A percentile compares a stretch with the other conserved stretches of the same genome.
Evolutionary conservation across 306 rosid genomes (phyloP).

Genomic region (Parietaria judaica): DNA sequence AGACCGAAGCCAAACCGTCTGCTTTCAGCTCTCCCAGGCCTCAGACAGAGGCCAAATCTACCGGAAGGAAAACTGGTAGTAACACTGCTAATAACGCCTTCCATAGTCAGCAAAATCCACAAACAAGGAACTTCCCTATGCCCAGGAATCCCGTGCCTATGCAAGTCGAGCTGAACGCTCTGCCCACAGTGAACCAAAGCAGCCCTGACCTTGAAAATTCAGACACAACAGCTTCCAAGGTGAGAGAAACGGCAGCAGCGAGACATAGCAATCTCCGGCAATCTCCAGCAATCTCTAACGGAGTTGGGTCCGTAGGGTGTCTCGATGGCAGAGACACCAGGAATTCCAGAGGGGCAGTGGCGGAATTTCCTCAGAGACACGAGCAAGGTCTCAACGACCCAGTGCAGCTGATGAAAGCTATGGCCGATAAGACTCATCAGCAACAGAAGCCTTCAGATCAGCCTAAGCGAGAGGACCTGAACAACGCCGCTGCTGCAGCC

Average conservation of each 20-base stretch:
- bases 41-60: conserved; percentile 52
- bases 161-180: conserved; percentile 69
- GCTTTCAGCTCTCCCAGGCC: conserved; percentile 42
- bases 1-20: conserved; percentile 46
- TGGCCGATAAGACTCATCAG: conserved; percentile 60
- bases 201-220: conserved; percentile 46
- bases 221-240: conserved; percentile 41
- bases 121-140: conserved; percentile 36
- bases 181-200: conserved; percentile 45
- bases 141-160: conserved; percentile 49
- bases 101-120: conserved; percentile 40
- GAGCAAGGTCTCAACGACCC: conserved; percentile 71
- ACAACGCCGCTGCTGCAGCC: conserved; percentile 81
- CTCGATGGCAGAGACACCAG: conserved; percentile 59
- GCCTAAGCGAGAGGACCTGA: conserved; percentile 47
- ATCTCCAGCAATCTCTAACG: conserved; percentile 47
- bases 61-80: conserved; percentile 32
- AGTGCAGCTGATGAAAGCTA: conserved; percentile 66
- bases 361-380: conserved; percentile 48
- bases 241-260: conserved; percentile 40
- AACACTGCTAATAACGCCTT: conserved; percentile 26
- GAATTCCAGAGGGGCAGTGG: conserved; percentile 33
- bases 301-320: conserved; percentile 44
- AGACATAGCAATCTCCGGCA: conserved; percentile 39
- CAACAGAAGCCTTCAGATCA: conserved; percentile 59